Percentiles rank a stretch among this genome's conserved stretches.
These are phyloP conservation scores for Whalleya microplaca DNA, from an alignment of 2,329 filamentous ascomycete genomes.

Conservation along the genomic window DNA sequence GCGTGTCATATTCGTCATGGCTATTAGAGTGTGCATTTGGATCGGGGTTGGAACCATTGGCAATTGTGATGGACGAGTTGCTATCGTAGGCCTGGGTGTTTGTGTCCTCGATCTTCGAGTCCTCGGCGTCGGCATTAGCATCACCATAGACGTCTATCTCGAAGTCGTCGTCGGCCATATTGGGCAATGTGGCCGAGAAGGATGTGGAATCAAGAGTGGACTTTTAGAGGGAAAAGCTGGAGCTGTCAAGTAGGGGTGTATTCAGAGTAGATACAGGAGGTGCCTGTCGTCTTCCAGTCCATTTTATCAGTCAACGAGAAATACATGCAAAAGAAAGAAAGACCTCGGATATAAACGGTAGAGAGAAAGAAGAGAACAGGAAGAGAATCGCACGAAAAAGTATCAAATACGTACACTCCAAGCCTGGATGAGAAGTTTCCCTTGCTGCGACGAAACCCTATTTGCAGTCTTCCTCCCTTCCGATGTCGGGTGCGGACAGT, in stretches of 20 bases:
- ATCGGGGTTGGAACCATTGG: conserved; percentile 40
- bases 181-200: conserved; percentile 33
- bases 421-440: conserved; percentile 27
- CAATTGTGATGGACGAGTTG: conserved; percentile 46
- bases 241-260: conserved; percentile 41
- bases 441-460: conserved; percentile 20
- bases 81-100: conserved; percentile 43
- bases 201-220: conserved; percentile 37
- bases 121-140: conserved; percentile 50
- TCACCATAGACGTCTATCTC: conserved; percentile 76
- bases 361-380: conserved; percentile 39
- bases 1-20: conserved; percentile 46
- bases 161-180: conserved; percentile 72
- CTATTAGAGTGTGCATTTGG: conserved; percentile 40
- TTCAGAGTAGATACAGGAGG: conserved; percentile 47
- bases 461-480: conserved; percentile 19
- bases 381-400: conserved; percentile 44
- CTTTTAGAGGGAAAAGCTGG: conserved; percentile 32
- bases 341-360: conserved; percentile 32
- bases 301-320: conserved; percentile 42
- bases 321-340: conserved; percentile 31
- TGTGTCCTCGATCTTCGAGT: conserved; percentile 39
- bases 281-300: conserved; percentile 41
- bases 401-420: conserved; percentile 62
- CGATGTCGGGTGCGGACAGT: conserved; percentile 29